phyloP scores from a whole-genome alignment of 805 yeast species.

The Saccharomyces paradoxus region DNA sequence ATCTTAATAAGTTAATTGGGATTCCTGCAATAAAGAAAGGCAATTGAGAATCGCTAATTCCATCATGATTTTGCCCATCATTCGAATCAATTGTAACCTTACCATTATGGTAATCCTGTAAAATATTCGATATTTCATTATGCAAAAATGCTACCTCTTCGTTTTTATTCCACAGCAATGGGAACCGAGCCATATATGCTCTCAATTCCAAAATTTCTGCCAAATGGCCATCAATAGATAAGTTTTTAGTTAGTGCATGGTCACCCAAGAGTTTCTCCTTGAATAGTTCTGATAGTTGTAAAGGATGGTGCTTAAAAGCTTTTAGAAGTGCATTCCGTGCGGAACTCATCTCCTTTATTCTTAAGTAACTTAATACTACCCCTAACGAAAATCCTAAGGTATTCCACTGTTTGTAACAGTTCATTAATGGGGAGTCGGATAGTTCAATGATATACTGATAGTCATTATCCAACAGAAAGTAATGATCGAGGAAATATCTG shows the following conservation, averaged over 20 bases:
- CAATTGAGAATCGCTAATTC: slow-evolving; percentile 3
- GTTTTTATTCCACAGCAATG: slow-evolving; percentile 45
- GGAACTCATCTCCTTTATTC: slow-evolving; percentile 31
- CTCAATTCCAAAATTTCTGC: slow-evolving; percentile 36
- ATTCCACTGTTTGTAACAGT: slow-evolving; percentile 55
- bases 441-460: slow-evolving; percentile 53
- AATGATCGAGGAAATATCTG: slow-evolving; percentile 73
- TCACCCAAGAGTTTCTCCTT: slow-evolving; percentile 23
- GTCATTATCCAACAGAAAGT: slow-evolving; percentile 59
- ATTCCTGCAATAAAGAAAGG: slow-evolving; percentile 29
- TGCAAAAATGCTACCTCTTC: slow-evolving; percentile 41
- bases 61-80: not conserved
- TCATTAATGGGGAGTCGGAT: slow-evolving; percentile 46
- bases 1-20: slow-evolving; percentile 57
- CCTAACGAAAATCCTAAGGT: slow-evolving; percentile 70
- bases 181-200: slow-evolving; percentile 52
- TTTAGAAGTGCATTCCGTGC: slow-evolving; percentile 42
- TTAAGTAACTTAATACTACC: slow-evolving; percentile 51
- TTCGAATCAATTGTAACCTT: slow-evolving; percentile 1
- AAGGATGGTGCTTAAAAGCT: slow-evolving; percentile 54
- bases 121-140: slow-evolving; percentile 31
- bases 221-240: slow-evolving; percentile 17
- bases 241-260: slow-evolving; percentile 4
- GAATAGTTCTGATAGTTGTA: slow-evolving; percentile 30
- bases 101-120: slow-evolving; percentile 11